Base-by-base conservation (phyloP, 768 basidiomycete species). In the Hemileccinum rubropunctum region DNA sequence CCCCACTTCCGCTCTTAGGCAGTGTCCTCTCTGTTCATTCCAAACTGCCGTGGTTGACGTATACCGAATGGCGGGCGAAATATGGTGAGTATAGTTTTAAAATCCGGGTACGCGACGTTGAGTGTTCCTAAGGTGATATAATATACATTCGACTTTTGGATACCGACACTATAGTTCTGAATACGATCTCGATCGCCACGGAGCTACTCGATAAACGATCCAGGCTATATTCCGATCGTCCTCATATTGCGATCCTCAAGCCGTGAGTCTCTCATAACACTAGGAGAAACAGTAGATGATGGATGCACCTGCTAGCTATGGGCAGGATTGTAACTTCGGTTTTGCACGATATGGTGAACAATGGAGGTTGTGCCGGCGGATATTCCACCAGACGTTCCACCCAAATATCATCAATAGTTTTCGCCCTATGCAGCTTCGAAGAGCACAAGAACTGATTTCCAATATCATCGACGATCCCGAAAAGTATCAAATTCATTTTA, bases 1-100 rank as follows among this genome's bases (percentile, higher is more conserved):
- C 45, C 20, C 21, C 45, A 13, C 15, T 52, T 13, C 49, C 49
- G 4, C 7, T 54, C n/a, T 10, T 54, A 17, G 45, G 53, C 14
- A 51, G 34, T 28, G 27, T 26, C n/a, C 26, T 55, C 17, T 32
- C 40, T 10, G 3, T 48, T 11, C n/a, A 55, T 27, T 4, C 34
- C 17, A 11, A 8, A 36, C 18, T 7, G 17, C 45, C 18, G 23
- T 50, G 49, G 42, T 32, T 34, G 42, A 51, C 54, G 9, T 56
- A 56, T n/a, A 42, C 42, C 10, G 44, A 37, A 13, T 56, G 54
- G 51, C 37, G 36, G 12, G 36, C 13, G 17, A 45, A 14, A 6
- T 46, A 52, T 20, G 54, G 54, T 52, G 27, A 45, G 45, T 30
- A 13, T 13, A 13, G 14, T n/a, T 6, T 2, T 17, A 2, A 12